A percentile compares a stretch with the other conserved stretches of the same genome.
Evolutionary conservation across 257 asterid genomes (phyloP).

Genomic region (Craterostigma plantagineum): DNA sequence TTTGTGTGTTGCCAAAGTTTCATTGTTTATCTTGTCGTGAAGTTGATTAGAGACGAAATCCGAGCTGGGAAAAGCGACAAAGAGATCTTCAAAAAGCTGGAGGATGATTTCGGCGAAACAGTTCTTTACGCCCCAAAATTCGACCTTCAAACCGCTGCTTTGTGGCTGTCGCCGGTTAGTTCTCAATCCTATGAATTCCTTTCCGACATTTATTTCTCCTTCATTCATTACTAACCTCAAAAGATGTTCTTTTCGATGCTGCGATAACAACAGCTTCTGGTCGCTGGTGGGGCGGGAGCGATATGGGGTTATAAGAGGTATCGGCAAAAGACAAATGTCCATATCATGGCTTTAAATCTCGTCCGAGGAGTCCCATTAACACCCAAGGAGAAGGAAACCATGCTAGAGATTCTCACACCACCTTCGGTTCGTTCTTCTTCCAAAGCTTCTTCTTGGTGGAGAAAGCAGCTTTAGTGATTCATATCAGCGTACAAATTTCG

Average conservation of each 20-base stretch:
- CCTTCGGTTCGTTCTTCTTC: slow-evolving; percentile 46
- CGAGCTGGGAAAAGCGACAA: slow-evolving; percentile 64
- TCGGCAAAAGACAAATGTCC: slow-evolving; percentile 57
- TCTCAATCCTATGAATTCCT: background rate
- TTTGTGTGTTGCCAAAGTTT: background rate
- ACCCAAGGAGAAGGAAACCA: slow-evolving; percentile 63
- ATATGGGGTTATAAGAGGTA: slow-evolving; percentile 69
- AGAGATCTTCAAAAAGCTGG: slow-evolving; percentile 72
- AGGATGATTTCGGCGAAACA: slow-evolving; percentile 82
- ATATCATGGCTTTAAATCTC: slow-evolving; percentile 76
- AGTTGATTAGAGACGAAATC: slow-evolving; percentile 75
- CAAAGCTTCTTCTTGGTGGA: slow-evolving; percentile 42
- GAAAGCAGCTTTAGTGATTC: slow-evolving; percentile 19
- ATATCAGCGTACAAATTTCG: too few relatives aligned
- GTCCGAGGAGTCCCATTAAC: slow-evolving; percentile 76
- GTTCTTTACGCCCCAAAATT: slow-evolving; percentile 84
- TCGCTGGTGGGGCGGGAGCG: slow-evolving; percentile 70
- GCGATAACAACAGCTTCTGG: slow-evolving; percentile 24
- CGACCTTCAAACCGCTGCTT: slow-evolving; percentile 83
- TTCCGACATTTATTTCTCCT: background rate
- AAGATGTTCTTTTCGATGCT: background rate
- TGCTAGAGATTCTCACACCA: slow-evolving; percentile 83
- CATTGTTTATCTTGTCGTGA: slow-evolving; percentile 1
- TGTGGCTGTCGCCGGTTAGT: slow-evolving; percentile 89
- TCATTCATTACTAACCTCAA: background rate